Evolutionary conservation across 2,329 filamentous ascomycete species (phyloP), one percentile per base, ranked within the genome.

Genomic region (Penicillium sp.): DNA sequence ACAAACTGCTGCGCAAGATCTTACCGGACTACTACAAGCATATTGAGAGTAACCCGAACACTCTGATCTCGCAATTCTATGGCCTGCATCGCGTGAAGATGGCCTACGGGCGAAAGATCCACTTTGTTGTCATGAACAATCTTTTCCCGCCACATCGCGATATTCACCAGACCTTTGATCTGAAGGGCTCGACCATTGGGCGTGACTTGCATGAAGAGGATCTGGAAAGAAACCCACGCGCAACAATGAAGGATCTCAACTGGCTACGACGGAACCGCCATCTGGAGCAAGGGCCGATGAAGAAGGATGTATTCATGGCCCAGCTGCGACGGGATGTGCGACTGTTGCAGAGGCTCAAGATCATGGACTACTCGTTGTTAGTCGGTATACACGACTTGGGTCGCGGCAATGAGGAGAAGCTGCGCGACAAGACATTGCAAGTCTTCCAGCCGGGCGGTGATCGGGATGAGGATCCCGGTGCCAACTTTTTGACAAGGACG

Each of bases 71-170:
- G 20, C 94, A 99, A 68, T 99, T 99, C 70, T 99, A 97, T 69
- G 94, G 94, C 49, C 81, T 99, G 18, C 94, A 99, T 74, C 87
- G 94, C 59, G 94, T 99, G 66, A 99, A 99, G 81, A 95, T 97
- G 79, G 91, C 93, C 0, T 97, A 96, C 70, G 94, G 94, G 61
- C 88, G 93, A 69, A 99, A 99, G 77, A 97, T 97, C 55, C 94
- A 99, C 74, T 99, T 99, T 66, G 94, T 99, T 59, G 92, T 99
- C 70, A 99, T 99, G 94, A 99, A 99, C 79, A 99, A 99, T 72
- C 83, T 99, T 16, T 99, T 99, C 68, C 94, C 94, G 12, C 93
- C 94, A 6, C 94, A 99, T 75, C 85, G 93, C 64, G 94, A 99
- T 72, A 97, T 99, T 59, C 94, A 99, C 76, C 86, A 91, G 68